Percentiles rank a stretch among this genome's conserved stretches.
These are phyloP conservation scores for Microthlaspi erraticum DNA, from an alignment of 345 rosid genomes.

Conservation along the genomic window DNA sequence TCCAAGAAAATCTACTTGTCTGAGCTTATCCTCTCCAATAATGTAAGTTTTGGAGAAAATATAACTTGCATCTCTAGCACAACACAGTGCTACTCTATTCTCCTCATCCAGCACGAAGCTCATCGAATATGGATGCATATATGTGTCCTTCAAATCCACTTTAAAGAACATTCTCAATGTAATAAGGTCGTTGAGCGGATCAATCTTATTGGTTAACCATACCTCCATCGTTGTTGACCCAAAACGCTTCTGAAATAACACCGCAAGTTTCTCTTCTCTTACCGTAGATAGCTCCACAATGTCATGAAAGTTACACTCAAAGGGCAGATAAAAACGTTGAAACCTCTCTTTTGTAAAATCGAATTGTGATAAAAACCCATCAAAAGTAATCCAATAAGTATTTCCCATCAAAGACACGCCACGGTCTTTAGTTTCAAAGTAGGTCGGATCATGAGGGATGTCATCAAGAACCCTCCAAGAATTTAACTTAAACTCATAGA, in stretches of 20 bases:
- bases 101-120: slow-evolving; percentile 14
- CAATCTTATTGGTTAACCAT: slow-evolving; percentile 8
- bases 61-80: no score
- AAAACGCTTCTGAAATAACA: background rate
- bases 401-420: background rate
- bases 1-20: background rate
- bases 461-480: background rate
- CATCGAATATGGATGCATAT: background rate
- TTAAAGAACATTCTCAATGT: background rate
- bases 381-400: slow-evolving; percentile 3
- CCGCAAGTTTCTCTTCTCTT: background rate
- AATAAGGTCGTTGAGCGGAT: background rate
- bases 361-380: background rate
- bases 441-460: background rate
- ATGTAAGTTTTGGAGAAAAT: background rate
- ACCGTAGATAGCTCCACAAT: slow-evolving; percentile 7
- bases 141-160: no score
- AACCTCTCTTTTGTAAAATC: background rate
- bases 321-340: background rate
- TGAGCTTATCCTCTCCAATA: background rate
- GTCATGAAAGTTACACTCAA: background rate
- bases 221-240: background rate
- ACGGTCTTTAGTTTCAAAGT: background rate
- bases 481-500: background rate
- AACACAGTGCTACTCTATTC: background rate